Evolutionary conservation across 179 eudicot genomes (phyloP).

Genomic region (Heliamphora pulchella): DNA sequence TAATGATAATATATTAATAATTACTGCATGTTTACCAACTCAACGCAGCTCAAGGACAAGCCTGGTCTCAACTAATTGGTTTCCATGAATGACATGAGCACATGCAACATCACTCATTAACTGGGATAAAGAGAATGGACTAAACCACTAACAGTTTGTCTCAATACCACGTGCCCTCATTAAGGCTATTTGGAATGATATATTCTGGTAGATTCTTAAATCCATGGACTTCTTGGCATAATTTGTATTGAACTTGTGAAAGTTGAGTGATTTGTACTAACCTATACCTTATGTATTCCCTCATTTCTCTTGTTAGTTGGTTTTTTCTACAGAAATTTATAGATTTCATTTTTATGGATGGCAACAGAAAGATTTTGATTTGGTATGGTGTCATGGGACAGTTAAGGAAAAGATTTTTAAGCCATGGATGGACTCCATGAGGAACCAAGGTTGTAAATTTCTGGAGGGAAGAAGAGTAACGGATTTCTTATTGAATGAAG

Average conservation of each 20-base stretch:
- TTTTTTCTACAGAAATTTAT: constrained; percentile 11
- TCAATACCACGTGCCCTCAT: background rate
- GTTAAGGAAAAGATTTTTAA: constrained; percentile 48
- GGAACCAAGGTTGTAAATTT: constrained; percentile 51
- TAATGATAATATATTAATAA: background rate
- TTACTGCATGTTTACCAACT: background rate
- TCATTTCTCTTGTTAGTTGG: constrained; percentile 7
- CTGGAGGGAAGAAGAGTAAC: constrained; percentile 63
- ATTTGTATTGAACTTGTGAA: constrained; percentile 1
- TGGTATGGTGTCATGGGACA: constrained; percentile 55
- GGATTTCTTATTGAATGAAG: constrained; percentile 46
- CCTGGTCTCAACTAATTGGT: background rate
- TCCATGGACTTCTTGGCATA: background rate
- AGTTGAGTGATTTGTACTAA: background rate
- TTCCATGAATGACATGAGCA: background rate
- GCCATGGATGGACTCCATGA: constrained; percentile 60
- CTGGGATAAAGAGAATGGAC: background rate
- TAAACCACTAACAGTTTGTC: background rate
- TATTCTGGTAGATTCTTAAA: background rate
- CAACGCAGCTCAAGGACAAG: background rate
- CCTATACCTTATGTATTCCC: background rate
- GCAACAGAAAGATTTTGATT: constrained; percentile 54
- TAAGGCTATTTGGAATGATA: too few relatives aligned
- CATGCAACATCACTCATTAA: background rate
- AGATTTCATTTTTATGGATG: constrained; percentile 16